Evolutionary conservation across 306 rosid genomes (phyloP).

Genomic region (Biancaea sappan): DNA sequence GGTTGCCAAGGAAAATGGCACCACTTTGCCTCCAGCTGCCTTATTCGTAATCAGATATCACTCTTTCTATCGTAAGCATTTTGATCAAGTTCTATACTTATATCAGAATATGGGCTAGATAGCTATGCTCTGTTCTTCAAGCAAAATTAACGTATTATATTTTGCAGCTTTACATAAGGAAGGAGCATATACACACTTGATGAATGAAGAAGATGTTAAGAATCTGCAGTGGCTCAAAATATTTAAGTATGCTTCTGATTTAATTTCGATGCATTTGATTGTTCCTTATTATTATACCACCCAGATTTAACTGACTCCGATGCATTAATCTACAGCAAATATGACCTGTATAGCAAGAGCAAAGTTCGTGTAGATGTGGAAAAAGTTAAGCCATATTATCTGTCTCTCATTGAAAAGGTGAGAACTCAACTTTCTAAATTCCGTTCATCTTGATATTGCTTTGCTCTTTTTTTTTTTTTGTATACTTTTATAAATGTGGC

Average conservation of each 20-base stretch:
- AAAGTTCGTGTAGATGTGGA: slow-evolving; percentile 61
- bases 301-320: background rate
- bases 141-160: too few species aligned
- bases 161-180: slow-evolving; percentile 59
- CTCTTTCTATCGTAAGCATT: slow-evolving; percentile 58
- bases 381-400: slow-evolving; percentile 74
- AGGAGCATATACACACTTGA: slow-evolving; percentile 57
- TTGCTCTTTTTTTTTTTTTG: background rate
- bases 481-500: too few species aligned
- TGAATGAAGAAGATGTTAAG: slow-evolving; percentile 58
- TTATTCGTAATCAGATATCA: slow-evolving; percentile 66
- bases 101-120: background rate
- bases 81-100: background rate
- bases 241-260: slow-evolving; percentile 50
- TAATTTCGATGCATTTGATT: slow-evolving; percentile 37
- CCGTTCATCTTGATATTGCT: background rate
- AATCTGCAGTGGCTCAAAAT: slow-evolving; percentile 62
- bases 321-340: slow-evolving; percentile 52
- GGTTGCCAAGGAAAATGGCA: slow-evolving; percentile 66
- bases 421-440: background rate
- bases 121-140: background rate
- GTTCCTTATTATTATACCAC: background rate
- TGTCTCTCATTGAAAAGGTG: slow-evolving; percentile 76
- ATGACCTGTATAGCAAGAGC: slow-evolving; percentile 91
- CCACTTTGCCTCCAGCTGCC: slow-evolving; percentile 61